Conservation (phyloP, 2,329 filamentous ascomycete species). For the Alternaria conjuncta region DNA sequence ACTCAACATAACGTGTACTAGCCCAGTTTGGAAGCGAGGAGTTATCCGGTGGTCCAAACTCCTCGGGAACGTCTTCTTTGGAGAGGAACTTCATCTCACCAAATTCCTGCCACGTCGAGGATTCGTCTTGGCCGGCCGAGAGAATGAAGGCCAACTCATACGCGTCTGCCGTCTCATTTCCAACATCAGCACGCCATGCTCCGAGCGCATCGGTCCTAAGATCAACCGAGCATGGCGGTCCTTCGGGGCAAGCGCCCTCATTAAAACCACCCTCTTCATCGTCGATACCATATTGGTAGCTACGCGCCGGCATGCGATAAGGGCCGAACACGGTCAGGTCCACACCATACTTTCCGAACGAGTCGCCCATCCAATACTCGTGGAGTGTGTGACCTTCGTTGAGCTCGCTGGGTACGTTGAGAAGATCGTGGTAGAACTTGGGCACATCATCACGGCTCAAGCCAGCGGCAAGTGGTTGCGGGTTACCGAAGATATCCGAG, state of each 20-base stretch:
- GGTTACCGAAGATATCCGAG: conserved; percentile 60
- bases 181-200: conserved; percentile 60
- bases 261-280: conserved; percentile 54
- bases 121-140: conserved; percentile 63
- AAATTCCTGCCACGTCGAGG: conserved; percentile 64
- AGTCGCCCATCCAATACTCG: conserved; percentile 66
- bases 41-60: conserved; percentile 58
- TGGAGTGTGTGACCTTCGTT: conserved; percentile 62
- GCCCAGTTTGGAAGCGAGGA: conserved; percentile 55
- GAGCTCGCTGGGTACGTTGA: conserved; percentile 58
- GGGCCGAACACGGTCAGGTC: conserved; percentile 61
- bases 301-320: conserved; percentile 56
- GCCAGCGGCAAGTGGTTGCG: conserved; percentile 52
- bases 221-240: conserved; percentile 54
- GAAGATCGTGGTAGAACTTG: conserved; percentile 58
- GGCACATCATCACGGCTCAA: conserved; percentile 57
- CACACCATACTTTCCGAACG: conserved; percentile 60
- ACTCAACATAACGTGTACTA: conserved; percentile 59
- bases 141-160: conserved; percentile 63
- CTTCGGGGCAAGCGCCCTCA: conserved; percentile 55
- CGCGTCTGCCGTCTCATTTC: conserved; percentile 55
- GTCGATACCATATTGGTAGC: conserved; percentile 61
- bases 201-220: conserved; percentile 58
- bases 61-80: conserved; percentile 57
- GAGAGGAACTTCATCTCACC: conserved; percentile 61